Evolutionary conservation across 1,284 basidiomycete species (phyloP).

Genomic region (Ganoderma lucidum): DNA sequence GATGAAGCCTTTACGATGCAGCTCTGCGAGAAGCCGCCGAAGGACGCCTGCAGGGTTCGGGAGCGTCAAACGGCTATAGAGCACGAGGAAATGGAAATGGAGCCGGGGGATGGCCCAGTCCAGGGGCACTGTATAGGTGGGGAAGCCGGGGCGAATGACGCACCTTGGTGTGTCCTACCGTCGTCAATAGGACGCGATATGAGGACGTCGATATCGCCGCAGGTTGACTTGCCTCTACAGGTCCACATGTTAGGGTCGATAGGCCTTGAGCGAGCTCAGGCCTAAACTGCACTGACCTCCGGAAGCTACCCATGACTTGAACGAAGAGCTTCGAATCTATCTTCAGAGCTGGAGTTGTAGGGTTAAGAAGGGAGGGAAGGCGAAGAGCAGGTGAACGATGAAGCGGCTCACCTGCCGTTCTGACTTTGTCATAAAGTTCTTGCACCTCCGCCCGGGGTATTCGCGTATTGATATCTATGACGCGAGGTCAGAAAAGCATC

Average conservation of each 20-base stretch:
- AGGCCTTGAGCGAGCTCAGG: neutral
- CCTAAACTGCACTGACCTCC: constrained; percentile 57
- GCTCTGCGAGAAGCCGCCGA: constrained; percentile 58
- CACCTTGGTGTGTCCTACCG: constrained; percentile 77
- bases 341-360: constrained; percentile 56
- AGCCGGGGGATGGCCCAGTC: neutral
- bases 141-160: constrained; percentile 17
- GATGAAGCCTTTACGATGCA: constrained; percentile 69
- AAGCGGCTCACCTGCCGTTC: constrained; percentile 61
- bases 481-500: neutral
- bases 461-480: constrained; percentile 78
- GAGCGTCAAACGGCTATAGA: neutral
- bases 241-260: constrained; percentile 15
- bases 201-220: constrained; percentile 91
- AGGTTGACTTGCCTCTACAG: constrained; percentile 73
- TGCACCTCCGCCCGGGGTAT: constrained; percentile 87
- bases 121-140: neutral
- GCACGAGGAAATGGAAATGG: neutral
- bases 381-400: neutral
- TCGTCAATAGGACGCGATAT: constrained; percentile 80
- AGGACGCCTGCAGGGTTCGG: constrained; percentile 57
- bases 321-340: constrained; percentile 80
- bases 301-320: constrained; percentile 91
- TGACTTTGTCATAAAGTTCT: constrained; percentile 76
- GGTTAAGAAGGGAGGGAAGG: neutral